Base-by-base conservation (phyloP, 2,329 filamentous ascomycete species). In the Paraphoma chrysanthemicola region DNA sequence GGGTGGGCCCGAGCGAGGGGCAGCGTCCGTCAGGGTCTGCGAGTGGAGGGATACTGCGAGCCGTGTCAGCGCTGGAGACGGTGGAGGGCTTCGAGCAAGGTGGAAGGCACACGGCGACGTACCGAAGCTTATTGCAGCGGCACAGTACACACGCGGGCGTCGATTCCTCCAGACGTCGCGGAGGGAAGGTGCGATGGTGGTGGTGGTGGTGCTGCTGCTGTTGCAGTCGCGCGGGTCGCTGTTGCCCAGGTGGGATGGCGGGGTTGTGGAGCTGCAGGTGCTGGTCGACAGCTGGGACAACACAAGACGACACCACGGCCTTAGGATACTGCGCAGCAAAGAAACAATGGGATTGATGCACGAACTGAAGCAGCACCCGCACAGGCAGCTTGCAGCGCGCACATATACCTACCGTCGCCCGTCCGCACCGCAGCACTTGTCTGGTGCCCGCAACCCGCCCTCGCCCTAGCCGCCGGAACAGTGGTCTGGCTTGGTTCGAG, bases 391-490 rank as follows among this genome's bases (percentile, higher is more conserved):
- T 53, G 42, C 31, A 17, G 50, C 30, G 43, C 53, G 57, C 54
- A 56, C 36, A 55, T 60, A 62, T 62, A 60, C 46, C 47, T 60
- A 60, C 46, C 47, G 38, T 30, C 18, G 12, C 14, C 14, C 12
- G 12, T 41, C 18, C 41, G 17, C 48, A 12, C 44, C 36, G 44
- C 31, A 44, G 53, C 51, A 38, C 52, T 53, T 55, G 58, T 56
- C 45, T 66, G 51, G 48, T 38, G 53, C 46, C 60, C 46, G 59
- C 54, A 53, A 16, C 39, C 39, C 39, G 39, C n/a, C 14, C 39
- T 54, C 57, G 56, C 52, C 54, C 57, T 68, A 70, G 63, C 64
- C 70, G 69, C 69, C 66, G 61, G 59, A 54, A 53, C 52, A 43
- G 31, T 51, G 51, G 47, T 53, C 52, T 54, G 57, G 56, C 53